Conservation (phyloP, 768 basidiomycete genomes). For the Boletus subcaerulescens region DNA sequence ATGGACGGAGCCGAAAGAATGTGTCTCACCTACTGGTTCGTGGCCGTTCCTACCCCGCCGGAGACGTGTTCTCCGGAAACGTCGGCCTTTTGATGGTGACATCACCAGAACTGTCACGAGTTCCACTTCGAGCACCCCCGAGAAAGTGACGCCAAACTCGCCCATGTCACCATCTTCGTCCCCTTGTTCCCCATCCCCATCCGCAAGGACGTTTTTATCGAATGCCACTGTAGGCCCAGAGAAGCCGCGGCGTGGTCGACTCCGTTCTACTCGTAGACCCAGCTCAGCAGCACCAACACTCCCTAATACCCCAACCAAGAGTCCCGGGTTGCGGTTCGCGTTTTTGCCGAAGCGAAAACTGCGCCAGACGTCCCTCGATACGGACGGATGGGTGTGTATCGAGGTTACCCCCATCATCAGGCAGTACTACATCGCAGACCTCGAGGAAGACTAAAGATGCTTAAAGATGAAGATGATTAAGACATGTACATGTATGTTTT, state of each 20-base stretch:
- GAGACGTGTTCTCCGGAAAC: slow-evolving; percentile 31
- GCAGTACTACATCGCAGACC: slow-evolving; percentile 16
- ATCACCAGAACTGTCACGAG: not conserved
- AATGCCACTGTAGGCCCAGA: not conserved
- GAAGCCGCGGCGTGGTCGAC: too few relatives aligned
- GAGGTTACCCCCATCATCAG: slow-evolving; percentile 26
- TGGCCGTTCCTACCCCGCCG: slow-evolving; percentile 25
- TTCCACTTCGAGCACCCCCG: slow-evolving; percentile 13
- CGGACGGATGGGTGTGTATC: slow-evolving; percentile 31
- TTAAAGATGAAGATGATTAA: not conserved
- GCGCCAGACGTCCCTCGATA: slow-evolving; percentile 10
- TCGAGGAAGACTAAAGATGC: slow-evolving; percentile 11
- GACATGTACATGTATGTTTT: not conserved
- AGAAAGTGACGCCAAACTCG: not conserved
- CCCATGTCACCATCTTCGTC: slow-evolving; percentile 4
- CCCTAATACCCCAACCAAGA: slow-evolving; percentile 14
- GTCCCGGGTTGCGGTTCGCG: slow-evolving; percentile 13
- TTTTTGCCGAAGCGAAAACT: slow-evolving; percentile 17
- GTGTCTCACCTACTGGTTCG: slow-evolving; percentile 16
- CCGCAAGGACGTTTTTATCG: not conserved
- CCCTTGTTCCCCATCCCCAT: slow-evolving; percentile 1
- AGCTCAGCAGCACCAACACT: not conserved
- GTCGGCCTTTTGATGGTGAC: slow-evolving; percentile 16
- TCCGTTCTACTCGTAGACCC: not conserved
- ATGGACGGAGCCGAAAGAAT: not conserved